These are phyloP conservation scores for Magnaporthiopsis rhizophila DNA, from an alignment of 2,329 filamentous ascomycete species.

Conservation along the genomic window DNA sequence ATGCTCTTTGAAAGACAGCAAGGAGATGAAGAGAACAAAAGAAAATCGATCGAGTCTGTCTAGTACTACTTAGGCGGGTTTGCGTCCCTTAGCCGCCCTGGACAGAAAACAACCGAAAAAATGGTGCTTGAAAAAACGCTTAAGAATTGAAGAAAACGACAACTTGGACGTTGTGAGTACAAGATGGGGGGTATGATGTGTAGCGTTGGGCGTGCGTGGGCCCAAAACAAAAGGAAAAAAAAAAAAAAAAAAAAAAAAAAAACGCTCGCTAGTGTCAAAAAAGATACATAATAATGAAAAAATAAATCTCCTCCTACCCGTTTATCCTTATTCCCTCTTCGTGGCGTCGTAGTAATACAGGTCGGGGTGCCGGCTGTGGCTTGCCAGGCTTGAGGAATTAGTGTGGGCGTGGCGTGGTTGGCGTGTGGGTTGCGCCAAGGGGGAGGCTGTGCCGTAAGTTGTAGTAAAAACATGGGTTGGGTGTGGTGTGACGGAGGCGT, in stretches of 20 bases:
- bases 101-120: background rate
- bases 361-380: background rate
- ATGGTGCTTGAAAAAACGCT: background rate
- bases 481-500: background rate
- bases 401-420: background rate
- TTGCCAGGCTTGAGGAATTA: background rate
- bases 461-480: background rate
- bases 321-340: conserved; percentile 13
- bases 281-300: background rate
- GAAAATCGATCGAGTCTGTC: background rate
- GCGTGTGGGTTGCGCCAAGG: background rate
- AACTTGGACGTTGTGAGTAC: background rate
- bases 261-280: background rate
- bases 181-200: background rate
- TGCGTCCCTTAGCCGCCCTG: background rate
- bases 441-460: background rate
- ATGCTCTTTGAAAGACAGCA: background rate
- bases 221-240: background rate
- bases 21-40: background rate
- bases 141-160: too few relatives aligned
- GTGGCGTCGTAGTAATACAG: background rate
- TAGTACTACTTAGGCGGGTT: background rate
- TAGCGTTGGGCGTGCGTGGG: background rate
- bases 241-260: background rate
- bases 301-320: too few relatives aligned